Percentiles rank a stretch among this genome's conserved stretches.
Evolutionary conservation across 176 grass and related monocot species (phyloP).

Genomic region (Ampelocalamus luodianensis): DNA sequence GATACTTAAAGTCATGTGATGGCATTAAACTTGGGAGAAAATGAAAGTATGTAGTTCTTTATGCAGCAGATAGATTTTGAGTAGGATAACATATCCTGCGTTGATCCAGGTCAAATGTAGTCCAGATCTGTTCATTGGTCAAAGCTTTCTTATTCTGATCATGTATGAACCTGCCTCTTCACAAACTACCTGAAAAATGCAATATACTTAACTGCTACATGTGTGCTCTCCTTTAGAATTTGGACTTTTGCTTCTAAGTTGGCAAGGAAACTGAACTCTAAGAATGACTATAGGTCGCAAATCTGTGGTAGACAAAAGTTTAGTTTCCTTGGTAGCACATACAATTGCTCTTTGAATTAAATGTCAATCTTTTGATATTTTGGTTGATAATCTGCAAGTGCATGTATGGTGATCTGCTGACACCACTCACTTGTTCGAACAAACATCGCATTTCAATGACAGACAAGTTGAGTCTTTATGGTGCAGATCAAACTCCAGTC

Average conservation of each 20-base stretch:
- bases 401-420: neutral
- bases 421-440: neutral
- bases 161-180: neutral
- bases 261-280: neutral
- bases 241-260: neutral
- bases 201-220: neutral
- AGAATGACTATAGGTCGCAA: neutral
- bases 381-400: neutral
- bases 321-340: neutral
- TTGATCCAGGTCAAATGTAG: neutral
- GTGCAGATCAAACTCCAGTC: constrained; percentile 85
- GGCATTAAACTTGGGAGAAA: neutral
- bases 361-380: neutral
- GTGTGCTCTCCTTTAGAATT: neutral
- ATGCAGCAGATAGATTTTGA: neutral
- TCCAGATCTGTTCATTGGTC: neutral
- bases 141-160: neutral
- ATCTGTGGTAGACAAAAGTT: neutral
- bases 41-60: neutral
- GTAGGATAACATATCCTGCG: neutral
- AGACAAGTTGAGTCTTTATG: neutral
- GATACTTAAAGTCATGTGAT: neutral
- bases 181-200: neutral
- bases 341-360: neutral
- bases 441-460: neutral